phyloP scores from a whole-genome alignment of 2,329 filamentous ascomycete genomes.

The Aspergillus versicolor region DNA sequence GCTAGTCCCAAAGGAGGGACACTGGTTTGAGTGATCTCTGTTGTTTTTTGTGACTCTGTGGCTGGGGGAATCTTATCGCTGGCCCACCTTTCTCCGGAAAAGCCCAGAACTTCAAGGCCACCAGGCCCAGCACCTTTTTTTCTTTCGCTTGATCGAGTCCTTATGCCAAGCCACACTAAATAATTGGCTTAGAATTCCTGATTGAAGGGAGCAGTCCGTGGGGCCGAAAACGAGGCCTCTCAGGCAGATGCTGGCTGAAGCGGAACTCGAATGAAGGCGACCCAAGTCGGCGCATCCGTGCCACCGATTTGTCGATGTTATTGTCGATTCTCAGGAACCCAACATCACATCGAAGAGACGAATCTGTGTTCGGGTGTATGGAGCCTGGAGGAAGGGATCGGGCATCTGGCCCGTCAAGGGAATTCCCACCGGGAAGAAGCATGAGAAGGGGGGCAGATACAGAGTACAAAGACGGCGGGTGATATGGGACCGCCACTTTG shows the following conservation, averaged over 20 bases:
- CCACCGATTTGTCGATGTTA: conserved; percentile 10
- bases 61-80: conserved; percentile 15
- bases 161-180: conserved; percentile 19
- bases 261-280: conserved; percentile 4
- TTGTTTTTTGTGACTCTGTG: conserved; percentile 4
- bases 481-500: conserved; percentile 8
- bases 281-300: conserved; percentile 11
- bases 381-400: not conserved
- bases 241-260: conserved; percentile 11
- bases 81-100: not conserved
- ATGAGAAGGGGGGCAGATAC: not conserved
- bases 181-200: conserved; percentile 11
- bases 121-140: conserved; percentile 10
- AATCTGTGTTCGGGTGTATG: not conserved
- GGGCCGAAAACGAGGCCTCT: conserved; percentile 14
- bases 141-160: conserved; percentile 17
- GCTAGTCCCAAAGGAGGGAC: not conserved
- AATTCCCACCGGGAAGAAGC: conserved; percentile 16
- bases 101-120: conserved; percentile 2
- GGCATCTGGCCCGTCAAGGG: not conserved
- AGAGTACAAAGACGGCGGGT: not conserved
- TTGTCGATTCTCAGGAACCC: conserved; percentile 6
- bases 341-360: not conserved
- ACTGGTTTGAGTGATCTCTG: not conserved
- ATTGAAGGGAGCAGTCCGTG: conserved; percentile 18